A percentile compares a stretch with the other conserved stretches of the same genome.
Evolutionary conservation across 306 rosid genomes (phyloP).

Genomic region (Cucurbita pepo): DNA sequence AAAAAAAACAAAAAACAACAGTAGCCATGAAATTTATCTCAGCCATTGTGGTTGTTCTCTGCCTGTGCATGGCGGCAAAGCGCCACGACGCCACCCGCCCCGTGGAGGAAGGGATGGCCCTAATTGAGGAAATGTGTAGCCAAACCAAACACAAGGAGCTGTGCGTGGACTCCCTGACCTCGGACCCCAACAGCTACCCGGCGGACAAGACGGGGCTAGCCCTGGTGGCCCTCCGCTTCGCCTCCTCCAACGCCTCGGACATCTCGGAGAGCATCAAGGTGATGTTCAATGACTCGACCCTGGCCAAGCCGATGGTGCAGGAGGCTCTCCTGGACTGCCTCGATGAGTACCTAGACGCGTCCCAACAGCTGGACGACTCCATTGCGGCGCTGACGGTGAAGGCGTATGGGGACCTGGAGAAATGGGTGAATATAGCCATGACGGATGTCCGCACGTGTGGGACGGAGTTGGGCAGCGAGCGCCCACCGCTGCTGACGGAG

Average conservation of each 20-base stretch:
- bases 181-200: constrained; percentile 11
- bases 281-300: background rate
- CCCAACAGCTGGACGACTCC: constrained; percentile 26
- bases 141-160: background rate
- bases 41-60: constrained; percentile 5
- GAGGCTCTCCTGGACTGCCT: constrained; percentile 20
- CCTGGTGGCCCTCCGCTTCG: constrained; percentile 13
- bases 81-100: background rate
- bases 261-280: constrained; percentile 9
- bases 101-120: background rate
- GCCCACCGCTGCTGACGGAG: background rate
- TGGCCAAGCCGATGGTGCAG: background rate
- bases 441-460: constrained; percentile 11
- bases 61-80: constrained; percentile 1
- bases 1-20: background rate
- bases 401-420: constrained; percentile 4
- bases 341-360: constrained; percentile 23
- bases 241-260: constrained; percentile 21
- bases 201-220: constrained; percentile 24
- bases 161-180: constrained; percentile 9
- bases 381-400: background rate
- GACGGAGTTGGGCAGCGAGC: background rate
- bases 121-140: constrained; percentile 12
- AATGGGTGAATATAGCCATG: constrained; percentile 18
- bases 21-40: constrained; percentile 16